These are phyloP conservation scores for Massospora cicadina DNA, from an alignment of 371 early-diverging fungal genomes.

Conservation along the genomic window DNA sequence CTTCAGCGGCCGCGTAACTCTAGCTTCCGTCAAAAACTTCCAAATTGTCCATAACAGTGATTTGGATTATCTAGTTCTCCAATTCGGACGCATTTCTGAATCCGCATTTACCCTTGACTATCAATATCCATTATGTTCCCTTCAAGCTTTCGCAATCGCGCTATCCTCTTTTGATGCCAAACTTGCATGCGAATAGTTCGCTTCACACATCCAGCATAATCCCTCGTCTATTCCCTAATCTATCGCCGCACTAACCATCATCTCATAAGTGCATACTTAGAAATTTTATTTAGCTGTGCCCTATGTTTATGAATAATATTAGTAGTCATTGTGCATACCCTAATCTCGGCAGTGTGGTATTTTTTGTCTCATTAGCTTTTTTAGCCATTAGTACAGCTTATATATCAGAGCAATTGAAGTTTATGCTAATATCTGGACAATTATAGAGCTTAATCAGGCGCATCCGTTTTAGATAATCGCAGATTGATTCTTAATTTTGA, in stretches of 20 bases:
- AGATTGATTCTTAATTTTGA: too few relatives aligned
- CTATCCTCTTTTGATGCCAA: slow-evolving; percentile 82
- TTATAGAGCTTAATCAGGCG: too few relatives aligned
- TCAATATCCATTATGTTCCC: slow-evolving; percentile 79
- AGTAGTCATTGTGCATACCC: too few relatives aligned
- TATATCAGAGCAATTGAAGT: too few relatives aligned
- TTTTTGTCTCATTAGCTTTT: too few relatives aligned
- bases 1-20: slow-evolving; percentile 83
- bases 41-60: slow-evolving; percentile 87
- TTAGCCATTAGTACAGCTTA: too few relatives aligned
- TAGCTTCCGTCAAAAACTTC: slow-evolving; percentile 95
- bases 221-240: background rate
- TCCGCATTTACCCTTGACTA: slow-evolving; percentile 86
- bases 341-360: too few relatives aligned
- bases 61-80: slow-evolving; percentile 86
- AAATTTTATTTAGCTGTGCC: too few relatives aligned
- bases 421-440: too few relatives aligned
- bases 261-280: background rate
- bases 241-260: background rate
- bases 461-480: too few relatives aligned
- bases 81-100: slow-evolving; percentile 75
- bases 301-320: too few relatives aligned
- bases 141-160: slow-evolving; percentile 90
- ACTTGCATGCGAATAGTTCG: slow-evolving; percentile 58
- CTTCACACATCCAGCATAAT: background rate